Conservation (phyloP, 2,329 filamentous ascomycete species). For the Orbilia oligospora region DNA sequence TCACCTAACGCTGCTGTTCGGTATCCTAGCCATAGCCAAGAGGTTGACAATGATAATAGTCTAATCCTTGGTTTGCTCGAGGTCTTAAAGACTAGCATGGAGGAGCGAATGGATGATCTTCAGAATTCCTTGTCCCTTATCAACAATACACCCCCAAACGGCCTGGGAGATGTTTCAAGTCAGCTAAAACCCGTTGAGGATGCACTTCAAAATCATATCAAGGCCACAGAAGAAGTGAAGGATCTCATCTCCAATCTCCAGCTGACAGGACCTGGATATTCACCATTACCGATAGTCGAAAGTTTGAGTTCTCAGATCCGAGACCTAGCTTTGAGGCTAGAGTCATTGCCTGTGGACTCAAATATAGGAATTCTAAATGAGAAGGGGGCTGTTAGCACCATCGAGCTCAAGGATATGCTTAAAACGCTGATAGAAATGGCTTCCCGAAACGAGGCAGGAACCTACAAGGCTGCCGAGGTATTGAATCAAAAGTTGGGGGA, state of each 20-base stretch:
- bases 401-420: slow-evolving; percentile 62
- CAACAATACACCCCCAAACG: slow-evolving; percentile 25
- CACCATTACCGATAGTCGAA: slow-evolving; percentile 19
- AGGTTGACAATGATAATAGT: slow-evolving; percentile 36
- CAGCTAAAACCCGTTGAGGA: slow-evolving; percentile 43
- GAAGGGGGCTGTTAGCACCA: slow-evolving; percentile 53
- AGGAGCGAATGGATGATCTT: slow-evolving; percentile 58
- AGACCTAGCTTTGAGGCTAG: slow-evolving; percentile 34
- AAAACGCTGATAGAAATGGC: slow-evolving; percentile 63
- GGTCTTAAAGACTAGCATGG: slow-evolving; percentile 54
- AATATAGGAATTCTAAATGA: not conserved
- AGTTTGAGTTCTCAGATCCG: slow-evolving; percentile 21
- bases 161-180: slow-evolving; percentile 14
- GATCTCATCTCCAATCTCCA: slow-evolving; percentile 44
- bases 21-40: slow-evolving; percentile 30
- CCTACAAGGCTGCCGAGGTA: slow-evolving; percentile 62
- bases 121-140: slow-evolving; percentile 56
- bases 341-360: slow-evolving; percentile 1
- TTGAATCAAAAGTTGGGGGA: slow-evolving; percentile 62
- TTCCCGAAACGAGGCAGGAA: slow-evolving; percentile 62
- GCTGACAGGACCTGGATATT: not conserved
- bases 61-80: slow-evolving; percentile 53
- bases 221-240: slow-evolving; percentile 48
- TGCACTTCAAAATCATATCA: slow-evolving; percentile 37
- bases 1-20: slow-evolving; percentile 35